Evolutionary conservation across 2,329 filamentous ascomycete species (phyloP).

Genomic region (Verticillium klebahnii): DNA sequence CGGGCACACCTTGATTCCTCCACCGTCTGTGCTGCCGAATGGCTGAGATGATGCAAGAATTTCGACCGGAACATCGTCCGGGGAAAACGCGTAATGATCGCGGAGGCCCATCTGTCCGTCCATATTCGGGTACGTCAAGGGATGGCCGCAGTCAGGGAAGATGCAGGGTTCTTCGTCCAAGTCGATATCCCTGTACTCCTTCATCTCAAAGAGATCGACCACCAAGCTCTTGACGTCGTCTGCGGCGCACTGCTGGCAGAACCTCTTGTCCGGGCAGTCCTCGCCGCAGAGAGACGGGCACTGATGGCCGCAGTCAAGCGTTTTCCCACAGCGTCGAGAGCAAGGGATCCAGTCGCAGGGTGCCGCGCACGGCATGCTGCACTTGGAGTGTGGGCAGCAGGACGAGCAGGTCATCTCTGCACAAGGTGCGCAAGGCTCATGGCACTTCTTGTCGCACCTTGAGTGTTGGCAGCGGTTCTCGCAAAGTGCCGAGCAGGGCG

Average conservation of each 20-base stretch:
- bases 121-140: constrained; percentile 54
- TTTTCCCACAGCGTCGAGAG: constrained; percentile 49
- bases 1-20: constrained; percentile 44
- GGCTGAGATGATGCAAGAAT: constrained; percentile 33
- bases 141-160: constrained; percentile 59
- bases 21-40: constrained; percentile 38
- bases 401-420: constrained; percentile 49
- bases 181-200: constrained; percentile 52
- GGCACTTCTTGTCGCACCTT: constrained; percentile 48
- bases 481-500: constrained; percentile 30
- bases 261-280: constrained; percentile 43
- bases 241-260: constrained; percentile 53
- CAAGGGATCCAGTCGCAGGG: constrained; percentile 67
- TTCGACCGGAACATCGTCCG: constrained; percentile 35
- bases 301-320: constrained; percentile 54
- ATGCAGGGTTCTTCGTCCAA: constrained; percentile 57
- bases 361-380: constrained; percentile 56
- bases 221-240: constrained; percentile 33
- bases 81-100: constrained; percentile 34
- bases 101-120: constrained; percentile 36
- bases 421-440: constrained; percentile 59
- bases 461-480: constrained; percentile 54
- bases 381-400: constrained; percentile 47
- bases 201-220: constrained; percentile 54
- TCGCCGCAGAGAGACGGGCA: constrained; percentile 66